phyloP scores from a whole-genome alignment of 371 early-diverging fungal genomes.

The Globomyces sp. region DNA sequence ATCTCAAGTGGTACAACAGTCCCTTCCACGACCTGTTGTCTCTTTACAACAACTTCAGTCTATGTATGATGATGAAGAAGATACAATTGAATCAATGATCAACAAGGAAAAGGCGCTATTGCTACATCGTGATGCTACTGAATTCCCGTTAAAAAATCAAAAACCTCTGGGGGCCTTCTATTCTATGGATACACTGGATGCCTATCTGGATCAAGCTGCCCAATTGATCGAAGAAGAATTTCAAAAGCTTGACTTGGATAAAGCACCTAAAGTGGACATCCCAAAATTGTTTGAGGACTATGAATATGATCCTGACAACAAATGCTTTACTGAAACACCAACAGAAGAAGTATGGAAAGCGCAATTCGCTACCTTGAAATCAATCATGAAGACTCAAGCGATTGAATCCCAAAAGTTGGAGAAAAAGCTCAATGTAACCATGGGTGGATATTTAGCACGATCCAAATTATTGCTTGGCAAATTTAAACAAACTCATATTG shows the following conservation, averaged over 20 bases:
- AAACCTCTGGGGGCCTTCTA: neutral
- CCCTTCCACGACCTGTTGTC: constrained; percentile 73
- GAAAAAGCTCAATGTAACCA: constrained; percentile 69
- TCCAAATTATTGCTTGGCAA: constrained; percentile 61
- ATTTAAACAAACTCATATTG: constrained; percentile 59
- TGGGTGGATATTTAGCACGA: constrained; percentile 80
- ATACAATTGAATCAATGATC: constrained; percentile 49
- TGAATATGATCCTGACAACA: constrained; percentile 13
- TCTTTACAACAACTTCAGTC: constrained; percentile 19
- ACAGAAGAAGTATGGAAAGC: constrained; percentile 10
- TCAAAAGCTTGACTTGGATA: neutral
- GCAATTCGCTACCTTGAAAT: constrained; percentile 53
- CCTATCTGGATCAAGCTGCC: constrained; percentile 17
- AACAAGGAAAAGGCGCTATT: constrained; percentile 62
- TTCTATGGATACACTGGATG: constrained; percentile 16
- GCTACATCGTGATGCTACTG: constrained; percentile 65
- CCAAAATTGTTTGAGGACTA: constrained; percentile 10
- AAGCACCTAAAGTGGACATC: neutral
- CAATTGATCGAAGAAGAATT: constrained; percentile 16
- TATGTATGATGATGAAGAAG: constrained; percentile 7
- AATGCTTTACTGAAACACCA: neutral
- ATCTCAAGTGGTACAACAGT: constrained; percentile 70
- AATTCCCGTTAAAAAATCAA: constrained; percentile 57
- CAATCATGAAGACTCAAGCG: constrained; percentile 74
- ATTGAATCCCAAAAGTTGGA: constrained; percentile 79